Evolutionary conservation across 805 yeast species (phyloP).

Genomic region (Candida silvatica): DNA sequence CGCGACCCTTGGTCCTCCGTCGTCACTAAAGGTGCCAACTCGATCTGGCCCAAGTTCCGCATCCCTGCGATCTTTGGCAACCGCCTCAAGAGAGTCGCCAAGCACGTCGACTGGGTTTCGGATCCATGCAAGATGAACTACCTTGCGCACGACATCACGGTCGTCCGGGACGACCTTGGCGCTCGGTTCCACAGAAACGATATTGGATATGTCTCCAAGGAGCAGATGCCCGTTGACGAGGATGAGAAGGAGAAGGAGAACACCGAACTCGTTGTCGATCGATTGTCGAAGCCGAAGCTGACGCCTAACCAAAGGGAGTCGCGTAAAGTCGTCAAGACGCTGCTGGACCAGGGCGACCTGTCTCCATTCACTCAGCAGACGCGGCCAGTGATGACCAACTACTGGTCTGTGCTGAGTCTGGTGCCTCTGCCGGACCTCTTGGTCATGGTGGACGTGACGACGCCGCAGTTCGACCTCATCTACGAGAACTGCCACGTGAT

Average conservation of each 20-base stretch:
- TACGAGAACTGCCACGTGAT: conserved; percentile 78
- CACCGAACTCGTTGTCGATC: conserved; percentile 20
- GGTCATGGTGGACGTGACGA: conserved; percentile 61
- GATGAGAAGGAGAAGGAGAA: conserved; percentile 9
- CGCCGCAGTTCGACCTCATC: conserved; percentile 64
- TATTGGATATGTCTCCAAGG: conserved; percentile 37
- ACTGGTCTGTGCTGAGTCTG: conserved; percentile 59
- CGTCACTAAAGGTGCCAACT: conserved; percentile 50
- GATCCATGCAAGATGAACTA: conserved; percentile 79
- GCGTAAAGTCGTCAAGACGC: conserved; percentile 65
- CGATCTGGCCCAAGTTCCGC: conserved; percentile 63
- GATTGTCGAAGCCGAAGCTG: conserved; percentile 17
- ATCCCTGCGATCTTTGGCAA: conserved; percentile 68
- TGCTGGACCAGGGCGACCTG: conserved; percentile 80
- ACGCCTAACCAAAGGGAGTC: conserved; percentile 48
- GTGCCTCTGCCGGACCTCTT: conserved; percentile 69
- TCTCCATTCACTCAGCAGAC: conserved; percentile 65
- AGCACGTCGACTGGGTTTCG: conserved; percentile 46
- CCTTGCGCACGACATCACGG: conserved; percentile 72
- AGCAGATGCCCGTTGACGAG: conserved; percentile 3
- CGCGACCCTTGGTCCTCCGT: conserved; percentile 91
- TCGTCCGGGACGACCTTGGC: conserved; percentile 67
- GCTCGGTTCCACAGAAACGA: conserved; percentile 65
- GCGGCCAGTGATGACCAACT: conserved; percentile 61
- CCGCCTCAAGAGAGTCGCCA: conserved; percentile 51